These are phyloP conservation scores for Gastrodia elata DNA, from an alignment of 106 monocot genomes.

Conservation along the genomic window DNA sequence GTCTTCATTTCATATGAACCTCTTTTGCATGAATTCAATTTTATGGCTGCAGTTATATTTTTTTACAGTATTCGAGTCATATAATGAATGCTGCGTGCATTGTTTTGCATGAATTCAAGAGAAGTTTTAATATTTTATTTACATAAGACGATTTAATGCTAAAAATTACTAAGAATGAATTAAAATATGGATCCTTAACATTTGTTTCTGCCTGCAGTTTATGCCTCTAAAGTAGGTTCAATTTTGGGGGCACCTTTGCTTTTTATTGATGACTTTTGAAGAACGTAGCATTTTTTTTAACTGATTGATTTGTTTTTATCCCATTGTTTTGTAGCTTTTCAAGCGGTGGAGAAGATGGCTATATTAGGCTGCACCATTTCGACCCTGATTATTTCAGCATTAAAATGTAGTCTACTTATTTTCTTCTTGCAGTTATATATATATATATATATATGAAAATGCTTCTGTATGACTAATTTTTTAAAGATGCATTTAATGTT, in stretches of 20 bases:
- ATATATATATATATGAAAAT: not conserved
- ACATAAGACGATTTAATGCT: too few species aligned
- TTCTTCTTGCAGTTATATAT: not conserved
- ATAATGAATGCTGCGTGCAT: too few species aligned
- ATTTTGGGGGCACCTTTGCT: too few species aligned
- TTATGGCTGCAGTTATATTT: too few species aligned
- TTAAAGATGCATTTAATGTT: not conserved
- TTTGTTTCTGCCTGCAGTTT: too few species aligned
- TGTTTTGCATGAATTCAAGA: too few species aligned
- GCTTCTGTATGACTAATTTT: not conserved
- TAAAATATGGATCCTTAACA: too few species aligned
- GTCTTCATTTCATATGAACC: not conserved
- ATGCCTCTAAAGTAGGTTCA: too few species aligned
- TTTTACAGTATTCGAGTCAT: too few species aligned
- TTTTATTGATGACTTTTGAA: too few species aligned
- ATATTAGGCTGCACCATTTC: slow-evolving; percentile 86
- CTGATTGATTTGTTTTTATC: not conserved
- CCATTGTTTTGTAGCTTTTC: slow-evolving; percentile 45
- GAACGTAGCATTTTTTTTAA: not conserved
- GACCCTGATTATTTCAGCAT: slow-evolving; percentile 89
- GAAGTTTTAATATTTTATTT: too few species aligned
- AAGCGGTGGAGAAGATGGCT: slow-evolving; percentile 94
- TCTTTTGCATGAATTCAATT: not conserved
- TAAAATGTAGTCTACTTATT: slow-evolving; percentile 33
- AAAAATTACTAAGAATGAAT: too few species aligned